Evolutionary conservation across 331 rosid genomes (phyloP).

Genomic region (Prunus yedoensis): DNA sequence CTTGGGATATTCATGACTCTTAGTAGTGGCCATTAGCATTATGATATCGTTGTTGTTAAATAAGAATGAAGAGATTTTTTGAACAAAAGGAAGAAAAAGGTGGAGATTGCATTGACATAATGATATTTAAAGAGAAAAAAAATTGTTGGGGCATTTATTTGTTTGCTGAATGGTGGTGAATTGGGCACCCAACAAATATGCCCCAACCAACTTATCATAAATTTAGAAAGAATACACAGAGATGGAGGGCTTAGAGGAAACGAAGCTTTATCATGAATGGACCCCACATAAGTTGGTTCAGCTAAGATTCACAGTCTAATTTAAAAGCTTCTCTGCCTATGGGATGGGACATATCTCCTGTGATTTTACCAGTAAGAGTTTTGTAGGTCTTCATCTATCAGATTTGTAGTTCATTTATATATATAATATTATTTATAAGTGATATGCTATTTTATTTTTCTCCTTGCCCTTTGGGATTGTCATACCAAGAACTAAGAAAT

Average conservation of each 20-base stretch:
- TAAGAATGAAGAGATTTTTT: too few relatives aligned
- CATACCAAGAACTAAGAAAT: neutral
- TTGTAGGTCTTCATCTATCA: too few relatives aligned
- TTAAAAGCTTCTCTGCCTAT: too few relatives aligned
- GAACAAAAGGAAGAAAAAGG: neutral
- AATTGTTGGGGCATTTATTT: neutral
- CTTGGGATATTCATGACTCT: constrained; percentile 6
- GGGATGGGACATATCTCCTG: too few relatives aligned
- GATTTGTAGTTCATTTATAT: too few relatives aligned
- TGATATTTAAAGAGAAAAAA: neutral
- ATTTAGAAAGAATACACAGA: neutral
- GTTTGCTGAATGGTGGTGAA: neutral
- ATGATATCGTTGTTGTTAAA: neutral
- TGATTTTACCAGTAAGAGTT: too few relatives aligned
- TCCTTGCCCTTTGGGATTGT: neutral
- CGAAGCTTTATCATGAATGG: neutral
- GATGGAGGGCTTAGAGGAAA: neutral
- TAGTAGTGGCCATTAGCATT: constrained; percentile 11
- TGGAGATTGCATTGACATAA: neutral
- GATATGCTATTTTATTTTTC: neutral
- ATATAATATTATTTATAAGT: neutral
- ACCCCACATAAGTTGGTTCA: neutral
- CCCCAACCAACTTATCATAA: neutral
- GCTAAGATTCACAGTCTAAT: neutral
- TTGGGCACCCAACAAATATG: neutral